Conservation (phyloP, 179 eudicot species). For the Silene vulgaris region DNA sequence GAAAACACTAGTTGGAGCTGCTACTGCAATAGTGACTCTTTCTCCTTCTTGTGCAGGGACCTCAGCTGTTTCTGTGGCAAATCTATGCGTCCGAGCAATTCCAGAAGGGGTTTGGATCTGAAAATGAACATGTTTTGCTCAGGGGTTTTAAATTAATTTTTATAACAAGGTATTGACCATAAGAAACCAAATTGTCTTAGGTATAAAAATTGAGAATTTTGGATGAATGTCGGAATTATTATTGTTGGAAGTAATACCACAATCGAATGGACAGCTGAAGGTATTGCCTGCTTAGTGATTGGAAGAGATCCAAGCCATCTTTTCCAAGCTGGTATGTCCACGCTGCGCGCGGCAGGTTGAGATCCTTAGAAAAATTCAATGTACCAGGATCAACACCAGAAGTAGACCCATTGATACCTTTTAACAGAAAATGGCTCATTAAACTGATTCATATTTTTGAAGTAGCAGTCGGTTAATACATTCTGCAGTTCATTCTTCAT, state of each 20-base stretch:
- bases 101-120: constrained; percentile 93
- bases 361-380: constrained; percentile 87
- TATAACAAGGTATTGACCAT: not conserved
- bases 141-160: not conserved
- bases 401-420: constrained; percentile 22
- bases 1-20: constrained; percentile 72
- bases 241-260: constrained; percentile 46
- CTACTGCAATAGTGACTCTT: constrained; percentile 84
- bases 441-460: not conserved
- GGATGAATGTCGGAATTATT: not conserved
- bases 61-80: constrained; percentile 87
- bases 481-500: not conserved
- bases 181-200: not conserved
- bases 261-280: constrained; percentile 89
- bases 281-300: constrained; percentile 54
- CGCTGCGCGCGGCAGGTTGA: constrained; percentile 99
- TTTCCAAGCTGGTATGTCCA: constrained; percentile 97
- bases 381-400: constrained; percentile 67
- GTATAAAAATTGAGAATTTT: not conserved
- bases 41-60: constrained; percentile 96
- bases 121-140: constrained; percentile 13
- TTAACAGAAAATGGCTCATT: not conserved
- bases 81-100: constrained; percentile 76
- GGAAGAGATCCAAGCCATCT: constrained; percentile 76
- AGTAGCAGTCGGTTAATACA: not conserved